phyloP scores from a whole-genome alignment of 345 rosid genomes.

The Rhizophora apiculata region DNA sequence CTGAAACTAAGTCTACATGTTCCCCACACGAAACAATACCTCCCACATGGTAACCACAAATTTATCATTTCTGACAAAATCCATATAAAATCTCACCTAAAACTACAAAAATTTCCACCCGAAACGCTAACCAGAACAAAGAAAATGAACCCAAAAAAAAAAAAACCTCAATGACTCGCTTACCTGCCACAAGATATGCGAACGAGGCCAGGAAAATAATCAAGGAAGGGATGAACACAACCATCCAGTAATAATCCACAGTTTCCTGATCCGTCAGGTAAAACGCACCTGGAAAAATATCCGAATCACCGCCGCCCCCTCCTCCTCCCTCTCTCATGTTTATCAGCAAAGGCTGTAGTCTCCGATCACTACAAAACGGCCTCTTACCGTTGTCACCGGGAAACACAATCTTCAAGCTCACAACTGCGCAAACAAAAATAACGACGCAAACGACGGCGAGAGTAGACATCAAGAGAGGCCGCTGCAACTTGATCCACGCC shows the following conservation, averaged over 20 bases:
- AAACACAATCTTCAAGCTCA: constrained; percentile 80
- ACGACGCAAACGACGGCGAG: constrained; percentile 39
- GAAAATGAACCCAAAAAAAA: background rate
- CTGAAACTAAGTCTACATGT: too few relatives aligned
- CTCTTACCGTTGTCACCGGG: constrained; percentile 52
- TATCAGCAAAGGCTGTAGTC: constrained; percentile 54
- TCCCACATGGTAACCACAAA: background rate
- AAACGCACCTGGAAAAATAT: constrained; percentile 63
- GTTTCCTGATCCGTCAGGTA: constrained; percentile 87
- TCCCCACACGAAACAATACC: too few relatives aligned
- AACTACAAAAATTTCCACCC: too few relatives aligned
- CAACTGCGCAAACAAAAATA: constrained; percentile 46
- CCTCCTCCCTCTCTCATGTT: constrained; percentile 36
- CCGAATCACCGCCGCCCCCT: constrained; percentile 39
- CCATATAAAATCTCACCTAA: background rate
- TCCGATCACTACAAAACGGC: constrained; percentile 66
- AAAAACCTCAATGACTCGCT: background rate
- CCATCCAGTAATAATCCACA: constrained; percentile 89
- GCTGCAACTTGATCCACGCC: constrained; percentile 72
- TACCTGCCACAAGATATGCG: constrained; percentile 76
- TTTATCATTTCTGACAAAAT: background rate
- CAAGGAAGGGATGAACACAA: constrained; percentile 62
- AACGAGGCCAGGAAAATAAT: constrained; percentile 61
- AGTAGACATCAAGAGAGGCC: constrained; percentile 36
- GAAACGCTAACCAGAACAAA: background rate